Percentiles rank a stretch among this genome's conserved stretches.
These are phyloP conservation scores for Neofusicoccum cordaticola DNA, from an alignment of 2,329 filamentous ascomycete species.

Conservation along the genomic window DNA sequence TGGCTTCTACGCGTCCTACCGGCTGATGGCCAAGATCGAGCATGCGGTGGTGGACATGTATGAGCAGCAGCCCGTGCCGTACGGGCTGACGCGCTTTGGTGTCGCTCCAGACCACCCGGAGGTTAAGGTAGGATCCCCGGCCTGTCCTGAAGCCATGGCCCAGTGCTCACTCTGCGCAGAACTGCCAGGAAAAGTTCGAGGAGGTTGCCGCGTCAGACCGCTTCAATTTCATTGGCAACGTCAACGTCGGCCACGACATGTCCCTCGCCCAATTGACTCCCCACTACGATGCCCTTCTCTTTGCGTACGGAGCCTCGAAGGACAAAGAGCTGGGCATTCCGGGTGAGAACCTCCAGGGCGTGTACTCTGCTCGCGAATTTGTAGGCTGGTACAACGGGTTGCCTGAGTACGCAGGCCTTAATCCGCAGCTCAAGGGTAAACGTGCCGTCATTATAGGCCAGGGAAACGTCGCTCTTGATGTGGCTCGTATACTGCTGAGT, in stretches of 20 bases:
- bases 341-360: constrained; percentile 73
- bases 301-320: constrained; percentile 86
- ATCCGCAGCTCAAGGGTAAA: constrained; percentile 73
- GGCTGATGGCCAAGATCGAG: constrained; percentile 73
- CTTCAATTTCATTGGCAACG: constrained; percentile 90
- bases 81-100: constrained; percentile 86
- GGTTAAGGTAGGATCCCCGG: constrained; percentile 69
- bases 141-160: background rate
- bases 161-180: constrained; percentile 51
- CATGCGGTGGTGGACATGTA: constrained; percentile 88
- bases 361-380: constrained; percentile 87
- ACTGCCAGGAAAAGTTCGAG: constrained; percentile 90
- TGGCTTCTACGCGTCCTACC: constrained; percentile 90
- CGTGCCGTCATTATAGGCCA: constrained; percentile 88
- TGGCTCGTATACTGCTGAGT: constrained; percentile 81
- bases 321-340: constrained; percentile 77
- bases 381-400: constrained; percentile 99
- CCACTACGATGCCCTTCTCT: constrained; percentile 88
- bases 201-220: constrained; percentile 78
- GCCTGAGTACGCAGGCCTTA: constrained; percentile 71
- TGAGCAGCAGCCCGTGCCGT: constrained; percentile 87
- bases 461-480: constrained; percentile 92
- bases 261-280: constrained; percentile 67
- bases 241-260: constrained; percentile 70
- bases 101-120: constrained; percentile 98